A percentile compares a stretch with the other conserved stretches of the same genome.
phyloP scores from a whole-genome alignment of 371 early-diverging fungal species.

The Syncephalastrum contaminatum region DNA sequence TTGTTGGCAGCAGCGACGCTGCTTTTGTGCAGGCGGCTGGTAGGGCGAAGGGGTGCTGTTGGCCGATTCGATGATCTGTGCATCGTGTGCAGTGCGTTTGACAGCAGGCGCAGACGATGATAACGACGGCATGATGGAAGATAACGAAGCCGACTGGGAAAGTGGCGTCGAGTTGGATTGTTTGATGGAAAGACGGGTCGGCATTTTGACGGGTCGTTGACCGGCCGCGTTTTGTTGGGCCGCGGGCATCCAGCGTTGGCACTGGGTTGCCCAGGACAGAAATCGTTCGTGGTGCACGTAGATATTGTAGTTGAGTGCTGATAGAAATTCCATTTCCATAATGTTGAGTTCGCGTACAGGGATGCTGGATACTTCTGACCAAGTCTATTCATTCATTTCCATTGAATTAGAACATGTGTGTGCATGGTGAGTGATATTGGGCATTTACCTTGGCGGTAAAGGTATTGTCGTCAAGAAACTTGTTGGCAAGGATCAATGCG shows the following conservation, averaged over 20 bases:
- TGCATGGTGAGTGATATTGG: not conserved
- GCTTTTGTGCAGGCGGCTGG: slow-evolving; percentile 1
- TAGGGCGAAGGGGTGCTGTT: slow-evolving; percentile 1
- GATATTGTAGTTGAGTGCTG: slow-evolving; percentile 54
- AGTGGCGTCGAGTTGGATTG: slow-evolving; percentile 8
- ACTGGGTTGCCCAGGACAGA: slow-evolving; percentile 37
- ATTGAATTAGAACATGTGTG: slow-evolving; percentile 2
- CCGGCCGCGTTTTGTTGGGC: slow-evolving; percentile 3
- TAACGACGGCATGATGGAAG: slow-evolving; percentile 13
- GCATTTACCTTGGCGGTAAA: slow-evolving; percentile 58
- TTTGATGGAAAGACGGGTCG: slow-evolving; percentile 9
- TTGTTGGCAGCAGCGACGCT: slow-evolving; percentile 5
- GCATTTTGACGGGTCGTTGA: slow-evolving; percentile 15
- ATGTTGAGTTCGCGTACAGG: slow-evolving; percentile 64
- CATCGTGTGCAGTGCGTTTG: slow-evolving; percentile 10
- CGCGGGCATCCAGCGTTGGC: slow-evolving; percentile 25
- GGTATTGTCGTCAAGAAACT: slow-evolving; percentile 71
- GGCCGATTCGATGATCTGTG: not conserved
- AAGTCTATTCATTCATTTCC: slow-evolving; percentile 38
- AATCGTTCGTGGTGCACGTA: slow-evolving; percentile 39
- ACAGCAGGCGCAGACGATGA: not conserved
- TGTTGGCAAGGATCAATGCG: slow-evolving; percentile 63
- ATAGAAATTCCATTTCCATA: slow-evolving; percentile 75
- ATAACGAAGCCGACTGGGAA: slow-evolving; percentile 12
- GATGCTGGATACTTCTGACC: slow-evolving; percentile 72